Conservation (phyloP, 1,284 basidiomycete species). For the Anthracocystis panici-leucophaei region DNA sequence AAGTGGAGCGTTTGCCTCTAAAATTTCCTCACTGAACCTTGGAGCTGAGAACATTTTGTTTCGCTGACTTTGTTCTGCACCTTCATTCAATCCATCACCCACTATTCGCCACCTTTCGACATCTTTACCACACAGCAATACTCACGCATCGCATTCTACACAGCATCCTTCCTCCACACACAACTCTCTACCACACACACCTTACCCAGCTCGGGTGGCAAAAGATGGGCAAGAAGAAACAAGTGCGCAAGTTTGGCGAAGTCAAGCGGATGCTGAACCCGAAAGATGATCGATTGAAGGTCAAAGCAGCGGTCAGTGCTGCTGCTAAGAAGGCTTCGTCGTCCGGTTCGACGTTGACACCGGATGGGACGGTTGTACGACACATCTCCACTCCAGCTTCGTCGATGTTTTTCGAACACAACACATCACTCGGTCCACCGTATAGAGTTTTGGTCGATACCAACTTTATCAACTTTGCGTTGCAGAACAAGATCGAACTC, state of each 20-base stretch:
- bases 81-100: background rate
- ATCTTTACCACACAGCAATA: background rate
- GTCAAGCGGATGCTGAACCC: slow-evolving; percentile 97
- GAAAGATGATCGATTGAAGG: slow-evolving; percentile 90
- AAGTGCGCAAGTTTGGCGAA: slow-evolving; percentile 92
- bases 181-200: no score
- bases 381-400: slow-evolving; percentile 73
- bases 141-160: background rate
- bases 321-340: slow-evolving; percentile 44
- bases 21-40: slow-evolving; percentile 11
- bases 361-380: slow-evolving; percentile 47
- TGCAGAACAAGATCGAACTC: slow-evolving; percentile 98
- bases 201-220: no score
- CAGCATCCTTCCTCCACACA: background rate
- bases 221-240: slow-evolving; percentile 91
- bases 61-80: background rate
- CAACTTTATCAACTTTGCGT: slow-evolving; percentile 98
- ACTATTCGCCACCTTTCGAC: background rate
- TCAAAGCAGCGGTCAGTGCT: slow-evolving; percentile 72
- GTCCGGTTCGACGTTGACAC: slow-evolving; percentile 15
- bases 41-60: background rate
- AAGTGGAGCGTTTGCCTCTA: slow-evolving; percentile 14
- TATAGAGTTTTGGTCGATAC: slow-evolving; percentile 98
- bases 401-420: slow-evolving; percentile 94
- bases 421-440: slow-evolving; percentile 93